Evolutionary conservation across 2,329 filamentous ascomycete genomes (phyloP).

Genomic region (Phoma herbarum): DNA sequence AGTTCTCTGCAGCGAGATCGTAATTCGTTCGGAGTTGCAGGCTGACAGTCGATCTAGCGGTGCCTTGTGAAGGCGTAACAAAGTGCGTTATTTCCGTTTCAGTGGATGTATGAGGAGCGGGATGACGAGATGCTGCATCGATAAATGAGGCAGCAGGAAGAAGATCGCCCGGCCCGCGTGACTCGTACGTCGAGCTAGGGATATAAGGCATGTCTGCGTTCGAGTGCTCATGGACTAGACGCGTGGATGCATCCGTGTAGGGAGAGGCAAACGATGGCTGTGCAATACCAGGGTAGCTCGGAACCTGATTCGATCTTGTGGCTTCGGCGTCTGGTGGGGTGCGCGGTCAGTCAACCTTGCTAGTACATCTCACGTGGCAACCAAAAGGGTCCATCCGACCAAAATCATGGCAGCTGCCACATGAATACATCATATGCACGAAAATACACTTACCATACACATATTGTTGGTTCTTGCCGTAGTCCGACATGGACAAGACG

Average conservation of each 20-base stretch:
- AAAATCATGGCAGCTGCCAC: constrained; percentile 48
- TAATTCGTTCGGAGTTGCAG: constrained; percentile 79
- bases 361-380: constrained; percentile 50
- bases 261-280: constrained; percentile 60
- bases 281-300: constrained; percentile 58
- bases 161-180: constrained; percentile 53
- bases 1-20: constrained; percentile 70
- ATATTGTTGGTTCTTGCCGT: constrained; percentile 78
- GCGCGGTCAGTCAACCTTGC: constrained; percentile 56
- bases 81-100: constrained; percentile 65
- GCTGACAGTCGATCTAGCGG: constrained; percentile 73
- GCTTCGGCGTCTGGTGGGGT: constrained; percentile 65
- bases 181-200: constrained; percentile 59
- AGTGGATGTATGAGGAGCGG: constrained; percentile 54
- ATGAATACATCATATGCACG: constrained; percentile 52
- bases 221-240: constrained; percentile 59
- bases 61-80: constrained; percentile 75
- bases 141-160: constrained; percentile 63
- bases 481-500: constrained; percentile 81
- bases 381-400: constrained; percentile 47
- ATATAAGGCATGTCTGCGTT: constrained; percentile 57
- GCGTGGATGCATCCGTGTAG: constrained; percentile 59
- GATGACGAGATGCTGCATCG: constrained; percentile 65
- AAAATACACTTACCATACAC: constrained; percentile 76
- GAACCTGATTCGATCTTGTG: constrained; percentile 67